Percentiles rank a stretch among this genome's conserved stretches.
Conservation (phyloP, 2,329 filamentous ascomycete species). For the Cadophora malorum region DNA sequence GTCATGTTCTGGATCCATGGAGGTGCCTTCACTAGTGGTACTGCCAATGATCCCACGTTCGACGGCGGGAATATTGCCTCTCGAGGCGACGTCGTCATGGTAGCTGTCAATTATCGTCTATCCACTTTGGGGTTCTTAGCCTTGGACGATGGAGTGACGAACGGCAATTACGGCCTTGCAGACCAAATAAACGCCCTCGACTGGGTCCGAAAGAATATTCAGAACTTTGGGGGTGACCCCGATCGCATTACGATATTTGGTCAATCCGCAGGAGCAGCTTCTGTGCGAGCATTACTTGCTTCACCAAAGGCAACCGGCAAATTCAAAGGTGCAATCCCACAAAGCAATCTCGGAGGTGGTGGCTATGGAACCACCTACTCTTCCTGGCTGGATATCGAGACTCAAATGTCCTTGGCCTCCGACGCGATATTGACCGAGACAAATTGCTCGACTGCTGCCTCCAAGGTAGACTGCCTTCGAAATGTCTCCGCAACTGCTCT, state of each 20-base stretch:
- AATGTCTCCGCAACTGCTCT: conserved; percentile 28
- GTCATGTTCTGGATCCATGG: conserved; percentile 42
- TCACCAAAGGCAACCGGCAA: conserved; percentile 38
- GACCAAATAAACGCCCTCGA: conserved; percentile 47
- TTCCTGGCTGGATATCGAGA: conserved; percentile 30
- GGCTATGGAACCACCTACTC: conserved; percentile 37
- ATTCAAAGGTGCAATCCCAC: conserved; percentile 36
- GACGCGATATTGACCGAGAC: conserved; percentile 31
- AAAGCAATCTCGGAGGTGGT: conserved; percentile 36
- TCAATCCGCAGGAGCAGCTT: conserved; percentile 53
- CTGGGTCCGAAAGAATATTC: conserved; percentile 47
- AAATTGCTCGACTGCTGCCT: conserved; percentile 33
- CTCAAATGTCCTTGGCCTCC: conserved; percentile 27
- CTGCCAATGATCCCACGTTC: conserved; percentile 34
- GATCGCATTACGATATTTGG: conserved; percentile 49
- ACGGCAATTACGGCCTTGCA: conserved; percentile 52
- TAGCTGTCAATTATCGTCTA: conserved; percentile 53
- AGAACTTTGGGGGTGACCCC: conserved; percentile 47
- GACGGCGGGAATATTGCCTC: conserved; percentile 38
- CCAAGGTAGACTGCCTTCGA: conserved; percentile 35
- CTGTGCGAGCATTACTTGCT: conserved; percentile 36
- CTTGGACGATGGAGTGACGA: conserved; percentile 52
- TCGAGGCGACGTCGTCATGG: conserved; percentile 37
- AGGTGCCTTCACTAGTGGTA: conserved; percentile 44
- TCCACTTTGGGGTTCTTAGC: conserved; percentile 54